These are phyloP conservation scores for Cercospora beticola DNA, from an alignment of 2,329 filamentous ascomycete genomes.

Conservation along the genomic window DNA sequence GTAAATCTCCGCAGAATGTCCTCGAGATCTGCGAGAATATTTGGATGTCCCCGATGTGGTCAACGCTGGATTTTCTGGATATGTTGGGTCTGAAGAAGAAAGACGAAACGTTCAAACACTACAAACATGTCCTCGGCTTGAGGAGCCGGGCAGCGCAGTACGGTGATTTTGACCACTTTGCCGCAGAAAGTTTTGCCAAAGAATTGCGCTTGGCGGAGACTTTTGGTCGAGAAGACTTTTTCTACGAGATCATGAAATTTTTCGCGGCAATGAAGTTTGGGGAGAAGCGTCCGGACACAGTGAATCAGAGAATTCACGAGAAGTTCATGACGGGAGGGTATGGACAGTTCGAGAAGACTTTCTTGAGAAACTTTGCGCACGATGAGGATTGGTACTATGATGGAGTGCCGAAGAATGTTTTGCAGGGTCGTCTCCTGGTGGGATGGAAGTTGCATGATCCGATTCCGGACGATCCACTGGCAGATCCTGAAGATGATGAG, in stretches of 20 bases:
- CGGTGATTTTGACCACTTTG: neutral
- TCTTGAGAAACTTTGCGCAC: neutral
- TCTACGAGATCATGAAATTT: neutral
- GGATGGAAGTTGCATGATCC: neutral
- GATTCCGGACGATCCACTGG: neutral
- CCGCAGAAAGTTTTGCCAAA: neutral
- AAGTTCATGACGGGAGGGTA: constrained; percentile 3
- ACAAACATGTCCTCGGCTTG: neutral
- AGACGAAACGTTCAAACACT: neutral
- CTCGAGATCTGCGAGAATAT: neutral
- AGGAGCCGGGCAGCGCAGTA: neutral
- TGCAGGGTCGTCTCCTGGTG: neutral
- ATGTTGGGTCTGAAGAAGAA: neutral
- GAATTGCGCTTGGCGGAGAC: neutral
- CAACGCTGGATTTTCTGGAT: neutral
- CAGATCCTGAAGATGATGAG: neutral
- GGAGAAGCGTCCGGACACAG: neutral
- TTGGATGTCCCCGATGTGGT: neutral
- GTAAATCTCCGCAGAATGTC: neutral
- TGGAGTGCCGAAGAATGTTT: neutral
- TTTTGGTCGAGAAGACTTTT: neutral
- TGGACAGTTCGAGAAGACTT: neutral
- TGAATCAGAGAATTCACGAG: neutral
- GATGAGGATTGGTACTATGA: neutral
- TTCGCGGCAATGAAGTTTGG: neutral